A percentile compares a stretch with the other conserved stretches of the same genome.
Evolutionary conservation across 257 asterid genomes (phyloP).

Genomic region (Jasminum sambac): DNA sequence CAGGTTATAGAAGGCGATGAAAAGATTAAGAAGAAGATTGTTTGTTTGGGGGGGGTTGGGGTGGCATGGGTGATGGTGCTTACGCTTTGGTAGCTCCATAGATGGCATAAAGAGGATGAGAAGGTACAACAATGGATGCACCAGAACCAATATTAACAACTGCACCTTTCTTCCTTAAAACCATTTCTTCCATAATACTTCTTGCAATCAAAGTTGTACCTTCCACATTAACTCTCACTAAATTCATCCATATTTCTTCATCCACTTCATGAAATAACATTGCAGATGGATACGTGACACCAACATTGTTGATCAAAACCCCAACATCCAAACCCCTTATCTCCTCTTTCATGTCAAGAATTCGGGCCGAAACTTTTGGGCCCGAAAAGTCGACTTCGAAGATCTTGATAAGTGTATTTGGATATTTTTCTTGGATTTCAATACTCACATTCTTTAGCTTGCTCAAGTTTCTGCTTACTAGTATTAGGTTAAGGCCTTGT

Average conservation of each 20-base stretch:
- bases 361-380: constrained; percentile 11
- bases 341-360: constrained; percentile 30
- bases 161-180: constrained; percentile 54
- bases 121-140: constrained; percentile 68
- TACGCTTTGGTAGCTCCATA: constrained; percentile 96
- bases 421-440: constrained; percentile 41
- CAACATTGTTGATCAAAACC: constrained; percentile 78
- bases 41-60: too few relatives aligned
- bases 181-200: constrained; percentile 54
- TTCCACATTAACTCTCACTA: constrained; percentile 63
- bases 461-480: constrained; percentile 47
- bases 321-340: constrained; percentile 68
- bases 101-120: constrained; percentile 82
- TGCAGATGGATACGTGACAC: constrained; percentile 68
- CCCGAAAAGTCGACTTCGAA: constrained; percentile 52
- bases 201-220: constrained; percentile 57
- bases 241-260: constrained; percentile 54
- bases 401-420: constrained; percentile 23
- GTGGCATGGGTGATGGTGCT: constrained; percentile 14
- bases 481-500: constrained; percentile 60
- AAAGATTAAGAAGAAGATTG: background rate
- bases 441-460: constrained; percentile 45
- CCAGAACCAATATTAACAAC: constrained; percentile 80
- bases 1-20: background rate
- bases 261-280: constrained; percentile 74